A percentile compares a stretch with the other conserved stretches of the same genome.
These are phyloP conservation scores for Lobosporangium transversale DNA, from an alignment of 192 early-diverging fungal genomes.

Conservation along the genomic window DNA sequence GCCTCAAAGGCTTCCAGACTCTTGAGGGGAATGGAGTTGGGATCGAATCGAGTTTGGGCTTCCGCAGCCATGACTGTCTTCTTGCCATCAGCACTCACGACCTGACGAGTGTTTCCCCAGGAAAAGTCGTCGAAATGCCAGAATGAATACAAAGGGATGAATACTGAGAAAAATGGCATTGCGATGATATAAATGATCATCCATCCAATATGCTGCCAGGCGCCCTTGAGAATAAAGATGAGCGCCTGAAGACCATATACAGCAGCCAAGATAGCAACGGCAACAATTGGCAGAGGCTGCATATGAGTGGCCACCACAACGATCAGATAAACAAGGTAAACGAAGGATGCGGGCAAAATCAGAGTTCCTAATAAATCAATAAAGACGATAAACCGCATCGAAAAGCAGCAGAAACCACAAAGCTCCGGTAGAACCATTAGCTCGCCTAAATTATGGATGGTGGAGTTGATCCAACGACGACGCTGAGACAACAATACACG, in stretches of 20 bases:
- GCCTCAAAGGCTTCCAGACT: conserved; percentile 59
- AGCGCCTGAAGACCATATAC: conserved; percentile 91
- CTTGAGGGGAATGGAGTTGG: conserved; percentile 74
- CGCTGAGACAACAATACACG: conserved; percentile 94
- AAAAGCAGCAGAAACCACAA: conserved; percentile 89
- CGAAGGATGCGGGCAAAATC: conserved; percentile 89
- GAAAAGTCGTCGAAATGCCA: conserved; percentile 90
- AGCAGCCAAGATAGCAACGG: conserved; percentile 79
- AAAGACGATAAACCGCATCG: conserved; percentile 95
- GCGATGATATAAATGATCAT: conserved; percentile 90
- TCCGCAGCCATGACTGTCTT: conserved; percentile 71
- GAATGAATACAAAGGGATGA: conserved; percentile 78
- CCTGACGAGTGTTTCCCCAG: conserved; percentile 75
- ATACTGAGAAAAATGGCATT: conserved; percentile 79
- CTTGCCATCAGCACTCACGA: conserved; percentile 71
- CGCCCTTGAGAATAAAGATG: conserved; percentile 79
- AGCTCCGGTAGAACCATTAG: conserved; percentile 80
- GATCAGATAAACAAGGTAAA: conserved; percentile 86
- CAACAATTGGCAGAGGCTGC: conserved; percentile 77
- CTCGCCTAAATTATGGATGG: conserved; percentile 87
- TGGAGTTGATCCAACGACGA: conserved; percentile 97
- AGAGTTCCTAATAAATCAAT: conserved; percentile 93
- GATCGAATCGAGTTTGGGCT: conserved; percentile 78
- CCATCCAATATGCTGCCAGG: conserved; percentile 91
- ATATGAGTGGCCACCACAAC: conserved; percentile 67